These are phyloP conservation scores for Trypanosoma theileri DNA, from an alignment of 208 protist species.

Conservation along the genomic window DNA sequence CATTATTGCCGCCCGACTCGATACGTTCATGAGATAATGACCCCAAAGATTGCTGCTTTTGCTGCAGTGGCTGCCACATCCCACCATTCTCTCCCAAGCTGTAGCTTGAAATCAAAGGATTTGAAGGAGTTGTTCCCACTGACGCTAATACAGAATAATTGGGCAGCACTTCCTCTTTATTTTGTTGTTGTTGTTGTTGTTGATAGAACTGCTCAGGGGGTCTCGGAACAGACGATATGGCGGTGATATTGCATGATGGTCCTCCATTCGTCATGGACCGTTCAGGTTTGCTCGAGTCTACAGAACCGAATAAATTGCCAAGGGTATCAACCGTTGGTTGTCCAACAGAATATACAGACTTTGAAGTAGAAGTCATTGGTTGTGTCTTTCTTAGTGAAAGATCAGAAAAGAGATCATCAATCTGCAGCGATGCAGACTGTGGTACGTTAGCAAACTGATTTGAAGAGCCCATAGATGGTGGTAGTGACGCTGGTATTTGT, in stretches of 20 bases:
- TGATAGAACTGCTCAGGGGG: neutral
- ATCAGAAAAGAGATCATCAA: conserved; percentile 15
- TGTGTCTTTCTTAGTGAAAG: neutral
- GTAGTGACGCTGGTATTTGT: neutral
- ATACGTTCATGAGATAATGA: too few relatives aligned
- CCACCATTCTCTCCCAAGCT: too few relatives aligned
- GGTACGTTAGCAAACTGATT: neutral
- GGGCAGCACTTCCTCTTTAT: neutral
- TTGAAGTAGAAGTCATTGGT: too few relatives aligned
- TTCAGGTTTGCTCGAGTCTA: neutral
- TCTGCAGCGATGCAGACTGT: neutral
- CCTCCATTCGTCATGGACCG: too few relatives aligned
- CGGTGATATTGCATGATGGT: conserved; percentile 5
- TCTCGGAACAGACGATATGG: neutral
- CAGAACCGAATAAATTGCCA: neutral
- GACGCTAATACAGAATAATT: too few relatives aligned
- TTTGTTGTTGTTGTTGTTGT: neutral
- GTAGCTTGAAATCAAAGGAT: too few relatives aligned
- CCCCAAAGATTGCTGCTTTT: too few relatives aligned
- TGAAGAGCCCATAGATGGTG: neutral
- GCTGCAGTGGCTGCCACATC: too few relatives aligned
- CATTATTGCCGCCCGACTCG: too few relatives aligned
- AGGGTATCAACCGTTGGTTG: too few relatives aligned
- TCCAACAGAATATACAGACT: neutral
- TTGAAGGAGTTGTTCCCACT: too few relatives aligned